Conservation (phyloP, 768 basidiomycete genomes). For the Boletus coccyginus region DNA sequence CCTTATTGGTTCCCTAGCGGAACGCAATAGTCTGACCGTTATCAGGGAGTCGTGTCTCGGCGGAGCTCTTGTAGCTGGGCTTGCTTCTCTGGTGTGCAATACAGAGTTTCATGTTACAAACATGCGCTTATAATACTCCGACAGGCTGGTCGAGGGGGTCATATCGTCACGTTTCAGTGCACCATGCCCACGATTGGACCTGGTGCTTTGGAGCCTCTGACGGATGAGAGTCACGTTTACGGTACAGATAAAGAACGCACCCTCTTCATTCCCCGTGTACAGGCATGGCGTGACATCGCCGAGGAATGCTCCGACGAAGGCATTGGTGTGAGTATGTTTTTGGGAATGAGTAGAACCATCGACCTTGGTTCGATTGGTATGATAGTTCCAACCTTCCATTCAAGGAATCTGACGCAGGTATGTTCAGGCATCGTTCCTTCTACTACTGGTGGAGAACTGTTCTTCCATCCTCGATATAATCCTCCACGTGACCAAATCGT, state of each 20-base stretch:
- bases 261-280: slow-evolving; percentile 76
- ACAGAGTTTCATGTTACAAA: slow-evolving; percentile 12
- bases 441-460: slow-evolving; percentile 85
- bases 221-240: slow-evolving; percentile 63
- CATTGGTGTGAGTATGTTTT: slow-evolving; percentile 85
- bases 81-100: slow-evolving; percentile 65
- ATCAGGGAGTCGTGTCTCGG: slow-evolving; percentile 68
- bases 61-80: slow-evolving; percentile 66
- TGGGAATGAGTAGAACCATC: slow-evolving; percentile 74
- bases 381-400: slow-evolving; percentile 18
- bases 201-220: slow-evolving; percentile 59
- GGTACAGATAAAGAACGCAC: slow-evolving; percentile 85
- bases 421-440: slow-evolving; percentile 58
- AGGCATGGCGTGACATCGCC: slow-evolving; percentile 76
- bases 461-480: slow-evolving; percentile 90
- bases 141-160: slow-evolving; percentile 71
- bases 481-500: slow-evolving; percentile 59
- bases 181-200: slow-evolving; percentile 68
- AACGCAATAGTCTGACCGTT: slow-evolving; percentile 50
- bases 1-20: slow-evolving; percentile 63
- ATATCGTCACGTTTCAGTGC: slow-evolving; percentile 69
- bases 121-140: slow-evolving; percentile 7
- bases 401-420: slow-evolving; percentile 1
- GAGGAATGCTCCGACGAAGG: slow-evolving; percentile 90
- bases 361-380: slow-evolving; percentile 86